Evolutionary conservation across 495 filamentous ascomycete genomes (phyloP), one percentile per base, ranked within the genome.

Genomic region (Aspergillus asperescens): DNA sequence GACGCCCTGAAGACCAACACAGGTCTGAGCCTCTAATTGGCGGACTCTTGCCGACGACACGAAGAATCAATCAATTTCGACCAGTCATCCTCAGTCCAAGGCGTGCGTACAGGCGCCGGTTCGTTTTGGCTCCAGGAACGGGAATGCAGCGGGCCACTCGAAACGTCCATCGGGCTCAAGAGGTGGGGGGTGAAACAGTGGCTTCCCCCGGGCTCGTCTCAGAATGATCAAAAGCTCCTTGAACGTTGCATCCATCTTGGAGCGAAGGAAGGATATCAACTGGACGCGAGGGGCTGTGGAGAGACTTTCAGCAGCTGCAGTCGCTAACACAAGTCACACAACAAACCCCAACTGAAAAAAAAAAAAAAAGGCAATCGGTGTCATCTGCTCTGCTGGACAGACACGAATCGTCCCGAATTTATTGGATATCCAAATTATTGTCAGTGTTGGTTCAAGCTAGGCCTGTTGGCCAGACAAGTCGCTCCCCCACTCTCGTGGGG

Each of bases 71-170:
- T 47, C 24, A 41, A 41, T 47, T 8, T 31, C 15, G 40, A 47
- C 51, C 51, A 54, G 51, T 54, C 42, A 47, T 15, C 32, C 23
- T 44, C 37, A 35, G 28, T 18, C 44, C 29, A 35, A 35, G 29
- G 9, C 23, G 42, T 44, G 45, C 37, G n/a, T 31, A n/a, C 52
- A 37, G 9, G 38, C 45, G 46, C 45, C 38, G 29, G 53, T 39
- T 48, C 52, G 25, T n/a, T 32, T 62, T 58, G 42, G 59, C 49
- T 48, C 54, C 57, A 62, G 60, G 54, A 59, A 62, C 57, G 51
- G 57, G 39, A 58, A 42, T 28, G 50, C 19, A 48, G 35, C 48
- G 49, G 50, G 39, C 41, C 50, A 48, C 47, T 56, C 29, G 37
- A 56, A 54, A 50, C 47, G 42, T 34, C 53, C 52, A 54, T 44